Evolutionary conservation across 331 rosid species (phyloP).

Genomic region (Spiraea crenata): DNA sequence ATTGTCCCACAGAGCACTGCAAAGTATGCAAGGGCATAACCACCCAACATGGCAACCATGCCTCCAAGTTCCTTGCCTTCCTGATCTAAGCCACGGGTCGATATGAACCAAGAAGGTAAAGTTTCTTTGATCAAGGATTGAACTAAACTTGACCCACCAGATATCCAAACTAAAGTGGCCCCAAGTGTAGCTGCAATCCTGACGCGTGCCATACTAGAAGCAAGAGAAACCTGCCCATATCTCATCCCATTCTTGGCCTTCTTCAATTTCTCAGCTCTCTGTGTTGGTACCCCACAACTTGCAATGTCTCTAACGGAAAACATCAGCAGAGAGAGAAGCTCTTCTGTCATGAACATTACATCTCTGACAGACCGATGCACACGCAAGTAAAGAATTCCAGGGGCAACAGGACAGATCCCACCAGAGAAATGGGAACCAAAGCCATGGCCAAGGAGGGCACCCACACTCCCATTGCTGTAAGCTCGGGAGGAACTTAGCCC

Average conservation of each 20-base stretch:
- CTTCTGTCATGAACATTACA: slow-evolving; percentile 80
- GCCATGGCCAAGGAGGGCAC: slow-evolving; percentile 93
- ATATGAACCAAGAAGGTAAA: slow-evolving; percentile 89
- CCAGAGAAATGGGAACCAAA: slow-evolving; percentile 68
- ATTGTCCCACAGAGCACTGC: slow-evolving; percentile 73
- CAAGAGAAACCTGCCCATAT: slow-evolving; percentile 79
- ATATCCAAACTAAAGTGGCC: slow-evolving; percentile 86
- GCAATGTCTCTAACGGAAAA: slow-evolving; percentile 76
- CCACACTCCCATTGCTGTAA: slow-evolving; percentile 69
- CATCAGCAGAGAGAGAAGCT: slow-evolving; percentile 76
- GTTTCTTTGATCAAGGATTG: slow-evolving; percentile 78
- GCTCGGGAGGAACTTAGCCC: slow-evolving; percentile 62
- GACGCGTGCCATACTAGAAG: slow-evolving; percentile 77
- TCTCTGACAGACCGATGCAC: slow-evolving; percentile 77
- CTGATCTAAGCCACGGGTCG: slow-evolving; percentile 50
- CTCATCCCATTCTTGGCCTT: slow-evolving; percentile 67
- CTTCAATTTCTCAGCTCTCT: slow-evolving; percentile 56
- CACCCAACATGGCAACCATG: slow-evolving; percentile 72
- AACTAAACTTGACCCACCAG: slow-evolving; percentile 76
- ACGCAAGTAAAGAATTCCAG: slow-evolving; percentile 83
- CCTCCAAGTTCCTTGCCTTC: slow-evolving; percentile 65
- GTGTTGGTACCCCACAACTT: slow-evolving; percentile 58
- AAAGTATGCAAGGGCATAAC: slow-evolving; percentile 83
- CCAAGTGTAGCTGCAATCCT: slow-evolving; percentile 90
- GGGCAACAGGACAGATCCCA: slow-evolving; percentile 93